These are phyloP conservation scores for Xylariales sp. DNA, from an alignment of 2,329 filamentous ascomycete genomes.

Conservation along the genomic window DNA sequence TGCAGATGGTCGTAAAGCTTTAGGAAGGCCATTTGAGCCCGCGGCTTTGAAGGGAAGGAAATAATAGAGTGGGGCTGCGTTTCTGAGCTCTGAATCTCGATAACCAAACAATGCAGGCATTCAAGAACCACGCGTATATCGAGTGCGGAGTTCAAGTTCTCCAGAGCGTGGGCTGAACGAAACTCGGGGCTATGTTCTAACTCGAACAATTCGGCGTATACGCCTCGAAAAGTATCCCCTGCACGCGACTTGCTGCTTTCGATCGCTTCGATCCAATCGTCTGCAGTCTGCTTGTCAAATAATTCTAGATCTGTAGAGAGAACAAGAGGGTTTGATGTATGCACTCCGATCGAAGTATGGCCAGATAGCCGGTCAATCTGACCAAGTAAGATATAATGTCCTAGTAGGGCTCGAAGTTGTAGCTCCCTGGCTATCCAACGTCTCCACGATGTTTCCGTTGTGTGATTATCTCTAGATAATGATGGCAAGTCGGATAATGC, in stretches of 20 bases:
- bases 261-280: conserved; percentile 4
- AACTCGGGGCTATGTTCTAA: not conserved
- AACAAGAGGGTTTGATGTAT: conserved; percentile 3
- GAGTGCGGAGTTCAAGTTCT: not conserved
- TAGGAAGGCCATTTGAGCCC: not conserved
- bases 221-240: not conserved
- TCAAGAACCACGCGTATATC: conserved; percentile 6
- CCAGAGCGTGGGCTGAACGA: not conserved
- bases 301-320: conserved; percentile 1
- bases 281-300: conserved; percentile 4
- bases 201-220: conserved; percentile 1
- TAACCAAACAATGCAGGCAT: conserved; percentile 1
- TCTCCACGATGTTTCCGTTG: not conserved
- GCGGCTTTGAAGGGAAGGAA: not conserved
- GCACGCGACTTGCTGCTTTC: not conserved
- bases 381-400: conserved; percentile 4
- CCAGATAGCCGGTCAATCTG: conserved; percentile 3
- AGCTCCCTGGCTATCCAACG: conserved; percentile 2
- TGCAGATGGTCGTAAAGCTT: not conserved
- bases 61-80: not conserved
- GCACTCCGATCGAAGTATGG: conserved; percentile 1
- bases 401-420: conserved; percentile 2
- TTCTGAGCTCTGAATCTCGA: conserved; percentile 1
- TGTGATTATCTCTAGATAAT: not conserved
- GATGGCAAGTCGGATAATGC: not conserved